Percentiles rank a stretch among this genome's conserved stretches.
These are phyloP conservation scores for Trichoderma sp. DNA, from an alignment of 2,329 filamentous ascomycete species.

Conservation along the genomic window DNA sequence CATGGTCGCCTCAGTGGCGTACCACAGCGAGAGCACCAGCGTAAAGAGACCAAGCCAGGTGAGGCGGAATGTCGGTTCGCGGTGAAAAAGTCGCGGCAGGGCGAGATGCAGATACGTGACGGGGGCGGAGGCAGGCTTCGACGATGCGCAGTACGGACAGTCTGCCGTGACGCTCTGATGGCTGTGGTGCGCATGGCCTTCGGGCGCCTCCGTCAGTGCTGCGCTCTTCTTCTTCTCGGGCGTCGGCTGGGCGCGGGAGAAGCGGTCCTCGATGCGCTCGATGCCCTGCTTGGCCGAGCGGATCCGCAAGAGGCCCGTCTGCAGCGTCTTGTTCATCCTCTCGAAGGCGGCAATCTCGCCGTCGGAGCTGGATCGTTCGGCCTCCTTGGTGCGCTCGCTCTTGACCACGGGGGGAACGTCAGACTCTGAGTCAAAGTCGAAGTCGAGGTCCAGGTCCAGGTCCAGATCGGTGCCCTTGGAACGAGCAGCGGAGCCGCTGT, in stretches of 20 bases:
- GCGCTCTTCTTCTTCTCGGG: constrained; percentile 23
- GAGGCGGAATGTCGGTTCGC: constrained; percentile 49
- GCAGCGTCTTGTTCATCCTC: constrained; percentile 57
- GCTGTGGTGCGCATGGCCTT: constrained; percentile 29
- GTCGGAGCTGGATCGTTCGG: constrained; percentile 38
- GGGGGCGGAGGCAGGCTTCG: constrained; percentile 26
- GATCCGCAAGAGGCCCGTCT: constrained; percentile 55
- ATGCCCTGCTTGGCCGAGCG: constrained; percentile 60
- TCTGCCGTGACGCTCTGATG: constrained; percentile 14
- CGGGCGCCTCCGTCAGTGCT: constrained; percentile 6
- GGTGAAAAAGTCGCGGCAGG: constrained; percentile 52
- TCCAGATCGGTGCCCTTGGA: constrained; percentile 34
- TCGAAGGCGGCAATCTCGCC: constrained; percentile 50
- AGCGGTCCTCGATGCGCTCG: constrained; percentile 57
- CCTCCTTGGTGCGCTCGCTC: constrained; percentile 25
- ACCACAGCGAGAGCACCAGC: constrained; percentile 55
- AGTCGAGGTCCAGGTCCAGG: constrained; percentile 30
- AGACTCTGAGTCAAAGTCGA: constrained; percentile 31
- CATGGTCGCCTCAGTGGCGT: constrained; percentile 55
- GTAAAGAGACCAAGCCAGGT: constrained; percentile 53
- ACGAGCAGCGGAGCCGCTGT: constrained; percentile 34
- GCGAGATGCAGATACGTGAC: constrained; percentile 48
- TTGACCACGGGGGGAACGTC: constrained; percentile 27
- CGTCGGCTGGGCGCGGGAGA: constrained; percentile 46
- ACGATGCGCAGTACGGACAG: constrained; percentile 31